Evolutionary conservation across 1,284 basidiomycete species (phyloP).

Genomic region (Austroboletus niveus): DNA sequence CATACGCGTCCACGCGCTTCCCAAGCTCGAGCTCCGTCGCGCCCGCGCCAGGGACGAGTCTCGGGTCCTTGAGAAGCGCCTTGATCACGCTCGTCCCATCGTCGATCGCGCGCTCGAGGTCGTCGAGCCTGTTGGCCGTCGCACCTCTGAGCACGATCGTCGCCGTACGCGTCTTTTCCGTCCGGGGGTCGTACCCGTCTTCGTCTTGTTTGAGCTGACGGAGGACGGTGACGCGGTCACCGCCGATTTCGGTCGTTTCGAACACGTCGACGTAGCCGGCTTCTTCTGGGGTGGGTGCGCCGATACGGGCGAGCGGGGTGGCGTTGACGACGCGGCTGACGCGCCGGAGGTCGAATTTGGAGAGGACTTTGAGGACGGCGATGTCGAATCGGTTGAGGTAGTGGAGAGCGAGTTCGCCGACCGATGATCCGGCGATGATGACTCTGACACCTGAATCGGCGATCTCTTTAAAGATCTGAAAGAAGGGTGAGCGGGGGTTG

Average conservation of each 20-base stretch:
- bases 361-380: slow-evolving; percentile 94
- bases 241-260: slow-evolving; percentile 95
- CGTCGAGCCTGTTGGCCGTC: slow-evolving; percentile 92
- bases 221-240: slow-evolving; percentile 96
- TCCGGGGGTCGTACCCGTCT: slow-evolving; percentile 51
- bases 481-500: background rate
- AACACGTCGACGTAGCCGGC: slow-evolving; percentile 93
- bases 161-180: slow-evolving; percentile 78
- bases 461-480: slow-evolving; percentile 95
- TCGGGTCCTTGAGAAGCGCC: slow-evolving; percentile 84
- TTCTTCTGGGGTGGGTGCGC: slow-evolving; percentile 95
- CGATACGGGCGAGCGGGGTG: slow-evolving; percentile 93
- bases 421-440: slow-evolving; percentile 88
- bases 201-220: slow-evolving; percentile 76
- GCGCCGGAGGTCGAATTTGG: slow-evolving; percentile 96
- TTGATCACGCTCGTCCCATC: slow-evolving; percentile 98
- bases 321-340: slow-evolving; percentile 95
- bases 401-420: slow-evolving; percentile 96
- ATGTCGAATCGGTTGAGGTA: slow-evolving; percentile 95
- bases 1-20: slow-evolving; percentile 81
- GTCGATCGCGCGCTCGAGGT: slow-evolving; percentile 94
- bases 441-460: slow-evolving; percentile 94
- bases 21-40: slow-evolving; percentile 93
- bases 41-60: slow-evolving; percentile 93
- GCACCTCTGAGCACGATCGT: slow-evolving; percentile 97